A percentile compares a stretch with the other conserved stretches of the same genome.
Conservation (phyloP, 768 basidiomycete genomes). For the Russula emetica region DNA sequence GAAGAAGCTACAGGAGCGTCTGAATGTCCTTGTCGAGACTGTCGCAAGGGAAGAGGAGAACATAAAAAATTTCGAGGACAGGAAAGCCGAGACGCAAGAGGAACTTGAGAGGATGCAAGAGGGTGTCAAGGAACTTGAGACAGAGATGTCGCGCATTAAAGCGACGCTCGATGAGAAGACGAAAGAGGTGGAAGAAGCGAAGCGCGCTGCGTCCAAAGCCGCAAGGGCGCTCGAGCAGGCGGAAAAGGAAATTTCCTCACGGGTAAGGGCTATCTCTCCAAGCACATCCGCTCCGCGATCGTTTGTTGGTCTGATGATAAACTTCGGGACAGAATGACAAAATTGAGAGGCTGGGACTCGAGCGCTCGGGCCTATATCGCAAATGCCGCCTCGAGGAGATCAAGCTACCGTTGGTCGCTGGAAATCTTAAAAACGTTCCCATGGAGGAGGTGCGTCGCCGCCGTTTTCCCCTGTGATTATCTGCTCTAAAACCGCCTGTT, state of each 20-base stretch:
- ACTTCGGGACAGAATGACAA: constrained; percentile 63
- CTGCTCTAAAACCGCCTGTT: background rate
- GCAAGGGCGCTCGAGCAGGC: constrained; percentile 78
- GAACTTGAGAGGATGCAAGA: constrained; percentile 60
- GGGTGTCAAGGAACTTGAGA: constrained; percentile 51
- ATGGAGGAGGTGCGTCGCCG: constrained; percentile 80
- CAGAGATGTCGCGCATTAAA: constrained; percentile 57
- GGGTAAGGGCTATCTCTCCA: constrained; percentile 43
- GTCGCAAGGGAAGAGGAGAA: constrained; percentile 51
- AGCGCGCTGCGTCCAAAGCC: constrained; percentile 64
- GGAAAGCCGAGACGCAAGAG: constrained; percentile 49
- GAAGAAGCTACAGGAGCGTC: constrained; percentile 56
- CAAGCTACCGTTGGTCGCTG: constrained; percentile 67
- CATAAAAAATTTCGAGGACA: constrained; percentile 49
- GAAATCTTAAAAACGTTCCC: constrained; percentile 79
- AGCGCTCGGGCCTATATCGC: constrained; percentile 82
- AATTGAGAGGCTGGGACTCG: constrained; percentile 82
- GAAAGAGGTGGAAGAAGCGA: constrained; percentile 69
- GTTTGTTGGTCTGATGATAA: constrained; percentile 2
- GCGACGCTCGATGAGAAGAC: constrained; percentile 68
- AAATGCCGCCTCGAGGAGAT: constrained; percentile 94
- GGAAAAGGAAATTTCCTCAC: constrained; percentile 82
- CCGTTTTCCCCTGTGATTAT: background rate
- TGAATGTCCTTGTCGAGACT: constrained; percentile 50
- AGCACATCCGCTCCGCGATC: background rate